A percentile compares a stretch with the other conserved stretches of the same genome.
These are phyloP conservation scores for Nakaseomyces sp. DNA, from an alignment of 1,139 yeast genomes.

Conservation along the genomic window DNA sequence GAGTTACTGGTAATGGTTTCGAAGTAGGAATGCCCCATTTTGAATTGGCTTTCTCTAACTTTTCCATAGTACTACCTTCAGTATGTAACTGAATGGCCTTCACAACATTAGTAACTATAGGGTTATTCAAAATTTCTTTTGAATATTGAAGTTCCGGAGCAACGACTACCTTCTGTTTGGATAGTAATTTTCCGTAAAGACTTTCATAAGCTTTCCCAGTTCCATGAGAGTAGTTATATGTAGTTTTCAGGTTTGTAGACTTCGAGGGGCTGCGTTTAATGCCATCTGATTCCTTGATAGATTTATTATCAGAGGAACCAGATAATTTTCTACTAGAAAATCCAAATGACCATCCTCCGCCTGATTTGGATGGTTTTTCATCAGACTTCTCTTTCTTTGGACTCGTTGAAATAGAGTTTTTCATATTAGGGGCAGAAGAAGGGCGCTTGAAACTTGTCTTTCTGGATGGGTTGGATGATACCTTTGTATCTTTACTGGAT, in stretches of 20 bases:
- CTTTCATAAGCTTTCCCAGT: background rate
- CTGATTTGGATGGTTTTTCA: background rate
- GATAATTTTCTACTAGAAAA: constrained; percentile 1
- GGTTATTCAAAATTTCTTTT: background rate
- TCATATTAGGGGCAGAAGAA: constrained; percentile 1
- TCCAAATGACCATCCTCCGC: constrained; percentile 2
- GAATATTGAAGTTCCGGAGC: constrained; percentile 9
- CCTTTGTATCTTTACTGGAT: constrained; percentile 2
- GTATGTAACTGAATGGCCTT: constrained; percentile 6
- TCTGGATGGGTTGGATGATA: background rate
- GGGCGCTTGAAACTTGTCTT: constrained; percentile 1
- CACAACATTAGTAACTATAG: constrained; percentile 1
- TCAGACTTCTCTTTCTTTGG: background rate
- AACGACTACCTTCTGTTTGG: background rate
- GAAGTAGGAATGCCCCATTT: constrained; percentile 9
- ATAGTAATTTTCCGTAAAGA: background rate
- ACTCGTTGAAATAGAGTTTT: background rate
- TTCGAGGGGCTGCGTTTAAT: background rate
- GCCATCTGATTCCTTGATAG: background rate
- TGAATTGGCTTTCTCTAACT: constrained; percentile 8
- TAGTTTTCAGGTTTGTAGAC: background rate
- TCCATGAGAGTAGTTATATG: background rate
- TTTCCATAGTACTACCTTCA: background rate
- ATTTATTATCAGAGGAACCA: background rate
- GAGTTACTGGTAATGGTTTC: constrained; percentile 6